Conservation (phyloP, 1,139 yeast species). For the Taiozyma sp. region DNA sequence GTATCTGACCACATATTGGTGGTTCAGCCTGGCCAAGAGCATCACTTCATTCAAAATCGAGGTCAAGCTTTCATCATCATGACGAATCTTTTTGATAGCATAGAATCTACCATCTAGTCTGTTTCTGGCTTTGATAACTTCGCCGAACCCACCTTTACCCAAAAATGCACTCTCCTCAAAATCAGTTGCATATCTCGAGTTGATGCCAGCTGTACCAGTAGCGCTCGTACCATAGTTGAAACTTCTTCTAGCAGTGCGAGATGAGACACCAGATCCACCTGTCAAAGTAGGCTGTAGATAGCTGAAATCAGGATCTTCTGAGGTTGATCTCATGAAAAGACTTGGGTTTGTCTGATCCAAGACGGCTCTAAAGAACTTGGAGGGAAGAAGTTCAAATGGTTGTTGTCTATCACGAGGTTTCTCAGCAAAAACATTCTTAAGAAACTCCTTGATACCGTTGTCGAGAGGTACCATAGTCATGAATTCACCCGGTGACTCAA, state of each 20-base stretch:
- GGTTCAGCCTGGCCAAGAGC: slow-evolving; percentile 86
- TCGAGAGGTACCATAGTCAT: slow-evolving; percentile 46
- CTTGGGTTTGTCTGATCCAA: slow-evolving; percentile 33
- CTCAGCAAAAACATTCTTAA: slow-evolving; percentile 58
- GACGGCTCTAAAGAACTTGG: slow-evolving; percentile 73
- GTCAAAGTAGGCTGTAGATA: slow-evolving; percentile 17
- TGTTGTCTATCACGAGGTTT: slow-evolving; percentile 73
- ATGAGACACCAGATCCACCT: slow-evolving; percentile 20
- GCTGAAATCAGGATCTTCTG: slow-evolving; percentile 11
- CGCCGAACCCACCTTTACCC: slow-evolving; percentile 98
- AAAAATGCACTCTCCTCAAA: slow-evolving; percentile 89
- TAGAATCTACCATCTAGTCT: slow-evolving; percentile 91
- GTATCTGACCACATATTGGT: slow-evolving; percentile 92
- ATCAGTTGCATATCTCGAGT: slow-evolving; percentile 68
- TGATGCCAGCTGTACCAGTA: slow-evolving; percentile 19
- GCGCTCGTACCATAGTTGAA: slow-evolving; percentile 31
- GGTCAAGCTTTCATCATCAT: slow-evolving; percentile 73
- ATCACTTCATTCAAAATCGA: slow-evolving; percentile 86
- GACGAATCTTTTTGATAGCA: slow-evolving; percentile 89
- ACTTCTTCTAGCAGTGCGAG: slow-evolving; percentile 32
- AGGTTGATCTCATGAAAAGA: slow-evolving; percentile 8
- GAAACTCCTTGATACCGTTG: slow-evolving; percentile 57
- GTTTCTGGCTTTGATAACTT: slow-evolving; percentile 92
- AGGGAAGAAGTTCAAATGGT: slow-evolving; percentile 80
- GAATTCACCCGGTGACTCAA: slow-evolving; percentile 59